Base-by-base conservation (phyloP, 768 basidiomycete genomes). In the Mycena albidolilacea region DNA sequence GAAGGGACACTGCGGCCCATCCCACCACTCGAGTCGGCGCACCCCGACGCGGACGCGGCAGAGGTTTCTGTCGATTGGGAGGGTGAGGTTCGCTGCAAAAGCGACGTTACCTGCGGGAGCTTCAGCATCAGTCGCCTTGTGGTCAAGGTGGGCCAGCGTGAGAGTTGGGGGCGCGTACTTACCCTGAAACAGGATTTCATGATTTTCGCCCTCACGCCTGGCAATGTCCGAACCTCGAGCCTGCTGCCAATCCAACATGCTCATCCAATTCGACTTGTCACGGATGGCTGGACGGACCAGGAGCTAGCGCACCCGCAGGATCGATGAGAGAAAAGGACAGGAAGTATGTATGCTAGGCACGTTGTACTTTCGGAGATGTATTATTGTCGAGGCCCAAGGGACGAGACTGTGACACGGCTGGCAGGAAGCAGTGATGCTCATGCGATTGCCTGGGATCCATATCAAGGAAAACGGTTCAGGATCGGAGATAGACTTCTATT, bases 191-290 rank as follows among this genome's bases (percentile, higher is more conserved):
- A 91, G 91, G 91, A 92, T 74, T 91, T 84, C 67, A 83, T 92
- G 38, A 84, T 90, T 64, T 77, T 90, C 38, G 83, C 85, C 3
- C 79, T 92, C 64, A 81, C 69, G 79, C 88, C 88, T 64, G 81
- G 85, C 67, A 84, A 85, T 71, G 82, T 82, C 17, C 82, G 85
- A 38, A 79, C 80, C 15, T 87, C 86, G n/a, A 84, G 84, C 30
- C 75, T 90, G 39, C 48, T 84, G 35, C 83, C 81, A 7, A 68
- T 84, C 63, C 86, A 88, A 75, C 81, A 90, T 72, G 80, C 82
- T 44, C 86, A 87, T 75, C 85, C 87, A 3, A 88, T 92, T 75
- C 86, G 84, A 58, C 82, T 92, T 52, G 88, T 87, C 71, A 90
- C 91, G 41, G 89, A 91, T 71, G 77, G 87, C 23, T 90, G 88